Conservation (phyloP, 495 filamentous ascomycete species). For the Saxophila tyrrhenica region DNA sequence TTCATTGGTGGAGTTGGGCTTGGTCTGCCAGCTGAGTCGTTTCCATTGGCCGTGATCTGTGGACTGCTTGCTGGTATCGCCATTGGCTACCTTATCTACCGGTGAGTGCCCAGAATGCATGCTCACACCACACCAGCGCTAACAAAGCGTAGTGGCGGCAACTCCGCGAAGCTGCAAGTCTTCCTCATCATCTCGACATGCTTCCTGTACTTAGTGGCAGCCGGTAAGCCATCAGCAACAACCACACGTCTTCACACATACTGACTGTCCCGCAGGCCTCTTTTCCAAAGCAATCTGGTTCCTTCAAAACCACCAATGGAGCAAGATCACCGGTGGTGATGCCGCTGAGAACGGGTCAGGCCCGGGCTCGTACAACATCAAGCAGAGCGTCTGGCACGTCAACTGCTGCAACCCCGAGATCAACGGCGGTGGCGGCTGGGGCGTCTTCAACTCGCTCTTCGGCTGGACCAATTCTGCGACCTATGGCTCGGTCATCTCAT, state of each 20-base stretch:
- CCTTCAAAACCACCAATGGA: conserved; percentile 55
- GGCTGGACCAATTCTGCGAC: conserved; percentile 89
- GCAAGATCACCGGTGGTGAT: conserved; percentile 57
- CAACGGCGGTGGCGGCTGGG: conserved; percentile 74
- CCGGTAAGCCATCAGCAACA: conserved; percentile 29
- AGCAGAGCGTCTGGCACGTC: conserved; percentile 78
- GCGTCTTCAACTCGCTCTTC: conserved; percentile 71
- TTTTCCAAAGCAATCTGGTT: conserved; percentile 68
- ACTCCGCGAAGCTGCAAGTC: conserved; percentile 54
- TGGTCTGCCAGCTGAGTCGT: conserved; percentile 56
- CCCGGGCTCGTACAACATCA: conserved; percentile 80
- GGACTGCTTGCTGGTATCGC: conserved; percentile 51
- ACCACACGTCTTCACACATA: neutral
- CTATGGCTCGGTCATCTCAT: conserved; percentile 70
- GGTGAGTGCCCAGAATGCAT: conserved; percentile 38
- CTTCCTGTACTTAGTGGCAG: conserved; percentile 76
- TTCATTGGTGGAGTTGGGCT: conserved; percentile 75
- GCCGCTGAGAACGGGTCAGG: conserved; percentile 63
- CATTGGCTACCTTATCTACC: conserved; percentile 65
- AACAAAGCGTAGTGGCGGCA: conserved; percentile 41
- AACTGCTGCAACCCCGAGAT: conserved; percentile 71
- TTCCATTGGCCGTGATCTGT: conserved; percentile 61
- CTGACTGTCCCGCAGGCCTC: conserved; percentile 34
- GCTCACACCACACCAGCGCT: neutral
- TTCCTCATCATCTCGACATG: conserved; percentile 76